phyloP scores from a whole-genome alignment of 345 rosid species.

The Gossypium rotundifolium region DNA sequence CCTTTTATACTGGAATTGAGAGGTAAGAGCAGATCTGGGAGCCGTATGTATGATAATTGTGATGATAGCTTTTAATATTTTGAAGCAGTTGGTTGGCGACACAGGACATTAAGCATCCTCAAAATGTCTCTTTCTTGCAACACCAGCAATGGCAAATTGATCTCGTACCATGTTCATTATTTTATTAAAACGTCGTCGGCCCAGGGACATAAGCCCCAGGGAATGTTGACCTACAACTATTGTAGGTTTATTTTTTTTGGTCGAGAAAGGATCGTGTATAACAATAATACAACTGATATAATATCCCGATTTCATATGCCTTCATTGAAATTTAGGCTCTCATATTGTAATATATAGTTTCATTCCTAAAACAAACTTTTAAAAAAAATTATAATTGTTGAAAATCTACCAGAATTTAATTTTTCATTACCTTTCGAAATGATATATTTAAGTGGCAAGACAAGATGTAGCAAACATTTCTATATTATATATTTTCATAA shows the following conservation, averaged over 20 bases:
- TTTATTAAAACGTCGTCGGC: neutral
- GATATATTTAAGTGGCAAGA: neutral
- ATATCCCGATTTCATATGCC: no score
- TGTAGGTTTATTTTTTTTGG: neutral
- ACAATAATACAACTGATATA: no score
- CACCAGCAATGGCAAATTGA: neutral
- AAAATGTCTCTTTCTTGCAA: slow-evolving; percentile 3
- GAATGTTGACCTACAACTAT: no score
- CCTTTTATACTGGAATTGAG: neutral
- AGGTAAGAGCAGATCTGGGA: slow-evolving; percentile 7
- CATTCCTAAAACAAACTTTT: no score
- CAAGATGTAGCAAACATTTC: neutral
- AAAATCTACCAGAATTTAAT: no score
- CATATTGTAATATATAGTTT: no score
- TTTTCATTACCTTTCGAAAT: neutral
- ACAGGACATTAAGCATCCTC: neutral
- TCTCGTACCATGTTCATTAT: neutral
- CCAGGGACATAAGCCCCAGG: neutral
- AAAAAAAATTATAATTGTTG: neutral
- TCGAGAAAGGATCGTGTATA: no score
- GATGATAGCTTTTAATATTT: neutral
- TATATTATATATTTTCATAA: neutral
- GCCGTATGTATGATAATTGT: neutral
- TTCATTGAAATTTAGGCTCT: no score
- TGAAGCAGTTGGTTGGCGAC: neutral